Evolutionary conservation across 2,329 filamentous ascomycete species (phyloP).

Genomic region (Hypoxylon sp.): DNA sequence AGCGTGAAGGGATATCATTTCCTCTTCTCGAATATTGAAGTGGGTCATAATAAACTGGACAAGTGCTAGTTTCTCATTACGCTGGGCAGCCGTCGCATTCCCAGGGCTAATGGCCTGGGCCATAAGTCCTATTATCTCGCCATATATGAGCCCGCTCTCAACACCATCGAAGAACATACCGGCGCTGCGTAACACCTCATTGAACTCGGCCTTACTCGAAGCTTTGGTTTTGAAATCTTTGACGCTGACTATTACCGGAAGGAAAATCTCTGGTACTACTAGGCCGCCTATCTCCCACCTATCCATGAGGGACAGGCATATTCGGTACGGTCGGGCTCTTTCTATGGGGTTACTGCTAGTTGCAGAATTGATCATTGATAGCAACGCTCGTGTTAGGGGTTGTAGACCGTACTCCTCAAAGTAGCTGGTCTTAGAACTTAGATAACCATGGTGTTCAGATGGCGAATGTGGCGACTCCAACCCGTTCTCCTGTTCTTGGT

Average conservation of each 20-base stretch:
- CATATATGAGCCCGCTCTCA: slow-evolving; percentile 93
- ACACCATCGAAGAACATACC: slow-evolving; percentile 98
- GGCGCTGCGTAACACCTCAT: slow-evolving; percentile 91
- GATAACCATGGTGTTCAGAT: slow-evolving; percentile 61
- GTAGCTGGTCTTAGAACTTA: slow-evolving; percentile 78
- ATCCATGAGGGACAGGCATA: slow-evolving; percentile 97
- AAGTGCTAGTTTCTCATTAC: slow-evolving; percentile 76
- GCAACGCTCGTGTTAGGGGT: slow-evolving; percentile 79
- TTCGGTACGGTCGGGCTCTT: slow-evolving; percentile 86
- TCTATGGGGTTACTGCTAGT: slow-evolving; percentile 70
- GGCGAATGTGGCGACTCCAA: slow-evolving; percentile 62
- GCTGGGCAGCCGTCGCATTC: slow-evolving; percentile 61
- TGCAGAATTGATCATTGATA: slow-evolving; percentile 79
- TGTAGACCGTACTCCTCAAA: slow-evolving; percentile 85
- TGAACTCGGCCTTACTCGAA: slow-evolving; percentile 77
- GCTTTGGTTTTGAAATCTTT: slow-evolving; percentile 78
- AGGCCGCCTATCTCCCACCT: slow-evolving; percentile 96
- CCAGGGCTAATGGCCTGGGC: slow-evolving; percentile 69
- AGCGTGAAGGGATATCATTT: slow-evolving; percentile 91
- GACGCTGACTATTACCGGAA: slow-evolving; percentile 86
- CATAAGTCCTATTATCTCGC: slow-evolving; percentile 80
- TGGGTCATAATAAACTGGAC: slow-evolving; percentile 86
- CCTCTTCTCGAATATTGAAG: slow-evolving; percentile 96
- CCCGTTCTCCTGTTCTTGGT: slow-evolving; percentile 63
- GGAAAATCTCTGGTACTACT: slow-evolving; percentile 89